These are phyloP conservation scores for Metarhizium guizhouense DNA, from an alignment of 2,329 filamentous ascomycete species.

Conservation along the genomic window DNA sequence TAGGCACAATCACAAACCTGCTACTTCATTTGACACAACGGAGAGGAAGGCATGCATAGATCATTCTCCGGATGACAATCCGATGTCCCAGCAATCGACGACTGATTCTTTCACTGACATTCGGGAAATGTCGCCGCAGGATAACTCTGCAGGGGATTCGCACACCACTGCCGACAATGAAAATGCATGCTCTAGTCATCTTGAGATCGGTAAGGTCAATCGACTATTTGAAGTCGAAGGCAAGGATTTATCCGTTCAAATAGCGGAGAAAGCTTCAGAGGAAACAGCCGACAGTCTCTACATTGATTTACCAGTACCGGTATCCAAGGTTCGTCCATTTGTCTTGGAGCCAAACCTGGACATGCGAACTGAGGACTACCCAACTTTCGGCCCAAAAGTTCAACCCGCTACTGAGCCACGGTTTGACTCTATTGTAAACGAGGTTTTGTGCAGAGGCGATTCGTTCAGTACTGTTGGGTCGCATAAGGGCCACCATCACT, in stretches of 20 bases:
- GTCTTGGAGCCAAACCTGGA: constrained; percentile 4
- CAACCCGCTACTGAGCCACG: not conserved
- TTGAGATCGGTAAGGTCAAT: not conserved
- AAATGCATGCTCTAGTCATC: not conserved
- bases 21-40: constrained; percentile 8
- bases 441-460: not conserved
- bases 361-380: not conserved
- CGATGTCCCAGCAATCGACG: constrained; percentile 8
- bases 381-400: not conserved
- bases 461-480: not conserved
- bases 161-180: not conserved
- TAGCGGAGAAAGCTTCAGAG: not conserved
- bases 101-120: not conserved
- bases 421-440: not conserved
- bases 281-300: no score
- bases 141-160: not conserved
- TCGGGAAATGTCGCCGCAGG: not conserved
- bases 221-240: not conserved
- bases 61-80: not conserved
- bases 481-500: constrained; percentile 1
- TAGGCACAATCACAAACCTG: constrained; percentile 10
- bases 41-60: not conserved
- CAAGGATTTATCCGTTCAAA: not conserved
- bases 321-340: constrained; percentile 15
- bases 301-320: constrained; percentile 3